Conservation (phyloP, 805 yeast species). For the Ogataea ramenticola region DNA sequence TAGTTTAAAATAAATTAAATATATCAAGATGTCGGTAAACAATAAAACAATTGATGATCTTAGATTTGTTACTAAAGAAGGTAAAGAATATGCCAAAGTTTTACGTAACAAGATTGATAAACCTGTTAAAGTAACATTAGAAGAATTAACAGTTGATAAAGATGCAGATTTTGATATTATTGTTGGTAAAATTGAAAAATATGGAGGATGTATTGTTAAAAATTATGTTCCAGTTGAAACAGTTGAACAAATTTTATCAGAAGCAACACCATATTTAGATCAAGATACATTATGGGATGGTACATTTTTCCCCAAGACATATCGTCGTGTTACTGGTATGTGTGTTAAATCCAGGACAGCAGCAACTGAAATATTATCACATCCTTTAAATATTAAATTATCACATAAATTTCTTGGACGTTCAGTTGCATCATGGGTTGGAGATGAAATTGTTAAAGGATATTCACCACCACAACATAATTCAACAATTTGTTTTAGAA, state of each 20-base stretch:
- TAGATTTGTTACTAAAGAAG: background rate
- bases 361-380: conserved; percentile 9
- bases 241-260: conserved; percentile 10
- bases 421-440: conserved; percentile 10
- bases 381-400: conserved; percentile 10
- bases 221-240: conserved; percentile 7
- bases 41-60: background rate
- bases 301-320: conserved; percentile 14
- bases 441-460: conserved; percentile 12
- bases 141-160: background rate
- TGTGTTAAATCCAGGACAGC: conserved; percentile 10
- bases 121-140: background rate
- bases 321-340: conserved; percentile 14
- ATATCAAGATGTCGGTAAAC: background rate
- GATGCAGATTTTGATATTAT: conserved; percentile 6
- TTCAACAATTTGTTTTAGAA: conserved; percentile 12
- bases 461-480: conserved; percentile 12
- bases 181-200: conserved; percentile 10
- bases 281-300: conserved; percentile 15
- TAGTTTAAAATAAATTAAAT: no score
- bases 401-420: conserved; percentile 10
- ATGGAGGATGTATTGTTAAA: conserved; percentile 16
- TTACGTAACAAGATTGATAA: background rate
- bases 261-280: conserved; percentile 14
- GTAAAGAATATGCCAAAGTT: conserved; percentile 1